A percentile compares a stretch with the other conserved stretches of the same genome.
Evolutionary conservation across 2,329 filamentous ascomycete genomes (phyloP).

Genomic region (Calonectria honghensis): DNA sequence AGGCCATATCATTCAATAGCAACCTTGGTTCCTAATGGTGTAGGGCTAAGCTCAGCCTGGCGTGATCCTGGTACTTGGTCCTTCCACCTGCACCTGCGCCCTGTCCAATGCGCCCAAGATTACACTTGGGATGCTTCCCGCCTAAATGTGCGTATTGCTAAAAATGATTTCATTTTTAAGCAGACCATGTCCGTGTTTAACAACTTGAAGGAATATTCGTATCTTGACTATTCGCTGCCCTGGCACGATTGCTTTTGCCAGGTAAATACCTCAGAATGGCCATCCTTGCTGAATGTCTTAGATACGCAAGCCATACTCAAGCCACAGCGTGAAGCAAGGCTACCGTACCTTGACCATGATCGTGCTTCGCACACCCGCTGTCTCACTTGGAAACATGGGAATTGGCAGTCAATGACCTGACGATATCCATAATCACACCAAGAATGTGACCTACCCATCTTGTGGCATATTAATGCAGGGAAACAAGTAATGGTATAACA

Average conservation of each 20-base stretch:
- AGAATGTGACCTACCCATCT: no score
- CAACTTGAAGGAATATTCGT: background rate
- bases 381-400: background rate
- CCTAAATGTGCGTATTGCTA: background rate
- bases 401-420: background rate
- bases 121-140: background rate
- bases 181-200: no score
- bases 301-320: background rate
- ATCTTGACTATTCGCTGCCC: background rate
- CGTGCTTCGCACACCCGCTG: background rate
- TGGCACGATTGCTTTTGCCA: background rate
- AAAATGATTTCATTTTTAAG: background rate
- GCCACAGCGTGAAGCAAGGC: background rate
- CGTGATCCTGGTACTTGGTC: background rate
- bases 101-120: background rate
- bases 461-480: background rate
- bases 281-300: conserved; percentile 6
- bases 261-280: conserved; percentile 17
- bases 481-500: background rate
- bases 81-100: background rate
- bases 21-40: background rate
- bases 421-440: background rate
- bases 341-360: no score
- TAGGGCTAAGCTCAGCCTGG: background rate
- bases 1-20: no score